Evolutionary conservation across 73 alveolate species (phyloP), one percentile per base, ranked within the genome.

Genomic region (Halteria grandinella): DNA sequence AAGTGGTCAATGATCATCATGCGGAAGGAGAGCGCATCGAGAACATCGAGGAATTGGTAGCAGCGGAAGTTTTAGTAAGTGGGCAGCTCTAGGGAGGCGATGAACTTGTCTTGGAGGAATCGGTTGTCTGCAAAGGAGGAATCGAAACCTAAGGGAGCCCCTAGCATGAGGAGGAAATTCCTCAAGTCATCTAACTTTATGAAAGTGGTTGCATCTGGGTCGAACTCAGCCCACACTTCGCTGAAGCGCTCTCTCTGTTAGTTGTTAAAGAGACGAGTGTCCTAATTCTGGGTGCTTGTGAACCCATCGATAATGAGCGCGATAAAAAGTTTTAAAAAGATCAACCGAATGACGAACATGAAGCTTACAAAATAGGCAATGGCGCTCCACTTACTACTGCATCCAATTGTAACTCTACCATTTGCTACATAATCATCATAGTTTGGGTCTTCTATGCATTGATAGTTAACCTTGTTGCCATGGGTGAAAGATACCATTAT

Each of bases 301-400:
- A 63, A 79, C 10, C 79, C 84, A 53, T 88, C 77, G 76, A 88
- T 33, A 32, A 88, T 88, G 52, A 88, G 84, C 0, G 95, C 95
- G 23, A 88, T 84, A 44, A 88, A 88, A 28, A 88, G 78, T 33
- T 88, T 88, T 55, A 88, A 59, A 45, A 88, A 83, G 76, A 88
- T 88, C 37, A 88, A 50, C 48, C 75, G 66, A 45, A 88, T 85
- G 28, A 88, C 29, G 55, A 88, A 50, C 18, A 49, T 47, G 36
- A 62, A 87, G 37, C 81, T 32, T 18, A 55, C 49, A 54, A 77
- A 83, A 73, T 69, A 87, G 2, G 75, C 0, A 18, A 28, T 12
- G 5, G 86, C 91, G 17, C 27, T 40, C 1, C 34, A 31, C 1
- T 58, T 43, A 7, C 27, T 54, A 1, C 90, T 71, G 39, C 90